Conservation (phyloP, 345 rosid species). For the Erysimum cheiranthoides region DNA sequence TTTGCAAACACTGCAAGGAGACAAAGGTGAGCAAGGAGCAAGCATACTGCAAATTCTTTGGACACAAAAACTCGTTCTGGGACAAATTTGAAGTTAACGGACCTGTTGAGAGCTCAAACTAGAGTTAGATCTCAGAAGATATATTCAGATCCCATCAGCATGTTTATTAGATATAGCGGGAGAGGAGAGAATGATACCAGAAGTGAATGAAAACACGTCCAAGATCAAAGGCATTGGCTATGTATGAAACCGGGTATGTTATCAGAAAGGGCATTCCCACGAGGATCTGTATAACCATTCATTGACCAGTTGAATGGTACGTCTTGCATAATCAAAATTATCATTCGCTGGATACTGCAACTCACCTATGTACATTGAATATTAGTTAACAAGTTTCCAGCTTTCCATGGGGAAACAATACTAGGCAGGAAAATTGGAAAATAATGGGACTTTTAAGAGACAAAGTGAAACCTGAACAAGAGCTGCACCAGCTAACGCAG, state of each 20-base stretch:
- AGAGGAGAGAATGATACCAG: constrained; percentile 58
- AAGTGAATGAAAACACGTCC: constrained; percentile 96
- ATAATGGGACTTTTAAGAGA: constrained; percentile 20
- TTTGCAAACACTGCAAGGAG: constrained; percentile 72
- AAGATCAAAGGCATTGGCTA: constrained; percentile 90
- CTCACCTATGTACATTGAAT: constrained; percentile 63
- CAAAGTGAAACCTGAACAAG: constrained; percentile 73
- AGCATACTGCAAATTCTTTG: constrained; percentile 79
- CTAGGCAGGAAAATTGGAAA: constrained; percentile 2
- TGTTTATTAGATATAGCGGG: neutral
- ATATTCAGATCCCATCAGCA: neutral
- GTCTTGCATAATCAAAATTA: constrained; percentile 40
- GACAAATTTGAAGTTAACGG: constrained; percentile 96
- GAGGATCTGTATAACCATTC: constrained; percentile 77
- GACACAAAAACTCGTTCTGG: constrained; percentile 88
- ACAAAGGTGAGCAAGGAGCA: constrained; percentile 75
- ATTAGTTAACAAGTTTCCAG: constrained; percentile 41
- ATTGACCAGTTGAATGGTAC: constrained; percentile 37
- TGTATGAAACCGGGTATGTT: constrained; percentile 69
- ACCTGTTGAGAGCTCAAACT: constrained; percentile 61
- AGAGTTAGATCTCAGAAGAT: constrained; percentile 33
- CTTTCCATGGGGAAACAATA: constrained; percentile 11
- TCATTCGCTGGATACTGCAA: constrained; percentile 49
- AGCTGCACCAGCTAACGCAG: constrained; percentile 89
- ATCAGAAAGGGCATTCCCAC: constrained; percentile 87